Evolutionary conservation across 768 basidiomycete species (phyloP).

Genomic region (Boletus rubroflammeus): DNA sequence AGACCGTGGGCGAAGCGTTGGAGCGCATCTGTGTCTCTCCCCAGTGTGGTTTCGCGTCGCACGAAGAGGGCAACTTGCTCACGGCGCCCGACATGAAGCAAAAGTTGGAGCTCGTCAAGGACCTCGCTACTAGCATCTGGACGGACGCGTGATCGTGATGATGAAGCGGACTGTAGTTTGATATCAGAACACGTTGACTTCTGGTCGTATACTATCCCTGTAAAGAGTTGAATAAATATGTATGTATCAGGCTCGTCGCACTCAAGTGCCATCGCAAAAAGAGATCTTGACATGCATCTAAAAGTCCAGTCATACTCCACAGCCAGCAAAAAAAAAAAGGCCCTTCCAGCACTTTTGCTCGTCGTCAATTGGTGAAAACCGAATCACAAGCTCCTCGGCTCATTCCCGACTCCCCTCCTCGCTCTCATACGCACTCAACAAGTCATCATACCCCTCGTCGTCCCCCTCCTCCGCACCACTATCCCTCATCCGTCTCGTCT

Average conservation of each 20-base stretch:
- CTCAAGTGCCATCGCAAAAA: neutral
- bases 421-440: constrained; percentile 80
- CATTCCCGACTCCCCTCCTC: constrained; percentile 48
- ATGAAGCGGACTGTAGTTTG: neutral
- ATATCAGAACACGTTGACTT: neutral
- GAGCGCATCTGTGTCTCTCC: constrained; percentile 43
- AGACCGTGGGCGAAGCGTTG: constrained; percentile 37
- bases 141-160: constrained; percentile 12
- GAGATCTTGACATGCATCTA: neutral
- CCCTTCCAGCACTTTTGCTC: neutral
- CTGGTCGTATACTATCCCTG: too few species aligned
- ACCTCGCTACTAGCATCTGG: constrained; percentile 39
- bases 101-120: constrained; percentile 30
- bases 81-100: constrained; percentile 33
- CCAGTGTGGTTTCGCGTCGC: constrained; percentile 51
- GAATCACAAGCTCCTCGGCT: neutral
- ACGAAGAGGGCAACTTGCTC: constrained; percentile 43
- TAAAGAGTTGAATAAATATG: neutral
- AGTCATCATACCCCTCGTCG: constrained; percentile 70
- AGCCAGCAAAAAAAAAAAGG: constrained; percentile 2
- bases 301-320: neutral
- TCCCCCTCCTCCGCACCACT: constrained; percentile 76
- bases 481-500: constrained; percentile 41
- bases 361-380: neutral
- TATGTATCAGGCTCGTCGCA: neutral